phyloP scores from a whole-genome alignment of 2,329 filamentous ascomycete species.

The Colletotrichum sp. region DNA sequence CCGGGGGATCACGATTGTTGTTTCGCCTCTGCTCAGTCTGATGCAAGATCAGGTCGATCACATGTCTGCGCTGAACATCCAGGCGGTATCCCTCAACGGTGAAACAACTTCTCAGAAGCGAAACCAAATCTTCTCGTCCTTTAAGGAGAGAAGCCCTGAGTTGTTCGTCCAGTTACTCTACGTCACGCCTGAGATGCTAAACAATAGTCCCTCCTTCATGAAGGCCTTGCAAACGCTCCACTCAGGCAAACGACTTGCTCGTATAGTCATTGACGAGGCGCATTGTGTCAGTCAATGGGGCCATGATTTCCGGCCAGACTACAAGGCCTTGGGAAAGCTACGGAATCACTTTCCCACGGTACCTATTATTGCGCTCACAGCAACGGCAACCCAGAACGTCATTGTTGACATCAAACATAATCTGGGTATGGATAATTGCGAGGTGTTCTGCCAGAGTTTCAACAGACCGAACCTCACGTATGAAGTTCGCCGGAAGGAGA shows the following conservation, averaged over 20 bases:
- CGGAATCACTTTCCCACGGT: conserved; percentile 76
- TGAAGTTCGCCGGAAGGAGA: conserved; percentile 74
- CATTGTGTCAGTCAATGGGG: conserved; percentile 99
- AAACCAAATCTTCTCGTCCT: conserved; percentile 66
- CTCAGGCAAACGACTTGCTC: conserved; percentile 73
- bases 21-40: conserved; percentile 92
- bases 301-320: conserved; percentile 96
- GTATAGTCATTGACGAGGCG: conserved; percentile 97
- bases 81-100: conserved; percentile 82
- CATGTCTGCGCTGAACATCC: conserved; percentile 74
- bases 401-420: conserved; percentile 92
- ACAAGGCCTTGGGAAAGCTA: conserved; percentile 82
- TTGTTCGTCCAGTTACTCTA: conserved; percentile 86
- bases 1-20: conserved; percentile 85
- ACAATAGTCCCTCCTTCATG: conserved; percentile 75
- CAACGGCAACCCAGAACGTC: conserved; percentile 92
- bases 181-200: conserved; percentile 96
- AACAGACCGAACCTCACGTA: conserved; percentile 96
- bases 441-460: conserved; percentile 90
- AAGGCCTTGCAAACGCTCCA: conserved; percentile 73
- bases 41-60: conserved; percentile 98
- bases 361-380: conserved; percentile 93
- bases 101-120: conserved; percentile 71
- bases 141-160: conserved; percentile 71
- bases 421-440: conserved; percentile 79